Conservation (phyloP, 2,329 filamentous ascomycete genomes). For the Phaeosphaeria sp. region DNA sequence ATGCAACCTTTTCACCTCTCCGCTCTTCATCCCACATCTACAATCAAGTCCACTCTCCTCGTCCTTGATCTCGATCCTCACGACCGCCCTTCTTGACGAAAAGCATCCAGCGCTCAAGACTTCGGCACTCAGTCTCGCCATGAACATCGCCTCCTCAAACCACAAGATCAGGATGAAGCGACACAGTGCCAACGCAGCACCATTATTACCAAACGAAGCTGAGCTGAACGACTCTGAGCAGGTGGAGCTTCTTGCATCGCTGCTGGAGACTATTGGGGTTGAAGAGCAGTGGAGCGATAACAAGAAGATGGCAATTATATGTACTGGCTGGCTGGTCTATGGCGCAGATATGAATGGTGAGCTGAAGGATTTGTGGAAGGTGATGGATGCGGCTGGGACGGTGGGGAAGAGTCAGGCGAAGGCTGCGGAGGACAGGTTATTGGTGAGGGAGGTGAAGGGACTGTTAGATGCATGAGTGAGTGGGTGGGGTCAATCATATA, state of each 20-base stretch:
- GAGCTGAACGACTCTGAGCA: slow-evolving; percentile 72
- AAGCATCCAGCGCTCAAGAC: slow-evolving; percentile 76
- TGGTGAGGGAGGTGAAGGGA: slow-evolving; percentile 43
- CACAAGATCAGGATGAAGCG: slow-evolving; percentile 68
- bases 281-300: slow-evolving; percentile 67
- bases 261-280: slow-evolving; percentile 72
- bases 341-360: slow-evolving; percentile 73
- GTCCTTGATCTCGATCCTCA: slow-evolving; percentile 71
- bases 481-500: too few relatives aligned
- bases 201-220: slow-evolving; percentile 17
- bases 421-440: slow-evolving; percentile 36
- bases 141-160: slow-evolving; percentile 78
- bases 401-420: slow-evolving; percentile 51
- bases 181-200: slow-evolving; percentile 36
- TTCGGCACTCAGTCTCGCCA: slow-evolving; percentile 80
- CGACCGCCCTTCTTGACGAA: slow-evolving; percentile 79
- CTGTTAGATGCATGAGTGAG: slow-evolving; percentile 31
- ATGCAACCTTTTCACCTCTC: slow-evolving; percentile 83
- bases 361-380: slow-evolving; percentile 77
- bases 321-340: slow-evolving; percentile 78
- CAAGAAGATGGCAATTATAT: slow-evolving; percentile 76
- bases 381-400: slow-evolving; percentile 74
- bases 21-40: slow-evolving; percentile 72
- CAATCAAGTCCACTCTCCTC: slow-evolving; percentile 59
- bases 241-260: slow-evolving; percentile 79